Evolutionary conservation across 805 yeast species (phyloP).

Genomic region (Kregervanrija fluxuum): DNA sequence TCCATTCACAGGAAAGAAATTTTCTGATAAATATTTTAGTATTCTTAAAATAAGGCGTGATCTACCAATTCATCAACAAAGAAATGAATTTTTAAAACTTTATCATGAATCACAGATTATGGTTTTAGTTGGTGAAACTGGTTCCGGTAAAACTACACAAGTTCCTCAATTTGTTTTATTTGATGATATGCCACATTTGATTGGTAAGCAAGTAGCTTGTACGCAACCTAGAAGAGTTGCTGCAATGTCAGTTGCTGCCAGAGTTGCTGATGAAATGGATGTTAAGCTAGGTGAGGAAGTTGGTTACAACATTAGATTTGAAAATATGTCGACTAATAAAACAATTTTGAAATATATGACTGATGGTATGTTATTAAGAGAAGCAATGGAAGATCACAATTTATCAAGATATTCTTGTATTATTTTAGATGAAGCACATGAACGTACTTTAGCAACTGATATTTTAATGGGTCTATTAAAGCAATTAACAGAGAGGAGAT

Average conservation of each 20-base stretch:
- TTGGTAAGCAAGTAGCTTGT: constrained; percentile 85
- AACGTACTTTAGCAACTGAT: constrained; percentile 94
- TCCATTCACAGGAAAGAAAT: constrained; percentile 70
- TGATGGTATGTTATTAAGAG: constrained; percentile 96
- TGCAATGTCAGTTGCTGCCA: constrained; percentile 95
- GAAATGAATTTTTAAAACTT: constrained; percentile 77
- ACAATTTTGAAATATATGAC: constrained; percentile 94
- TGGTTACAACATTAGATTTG: constrained; percentile 92
- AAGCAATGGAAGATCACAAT: constrained; percentile 94
- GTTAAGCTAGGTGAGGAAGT: constrained; percentile 89
- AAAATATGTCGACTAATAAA: constrained; percentile 72
- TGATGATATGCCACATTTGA: constrained; percentile 87
- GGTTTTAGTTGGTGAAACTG: constrained; percentile 99
- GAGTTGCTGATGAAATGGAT: constrained; percentile 98
- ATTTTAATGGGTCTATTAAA: constrained; percentile 91
- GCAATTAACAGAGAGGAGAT: constrained; percentile 70
- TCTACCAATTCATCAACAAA: constrained; percentile 89
- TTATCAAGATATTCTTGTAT: constrained; percentile 78
- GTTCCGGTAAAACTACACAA: constrained; percentile 98
- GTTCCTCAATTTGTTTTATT: constrained; percentile 92
- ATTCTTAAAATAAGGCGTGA: constrained; percentile 76
- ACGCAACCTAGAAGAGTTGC: constrained; percentile 98
- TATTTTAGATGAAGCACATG: constrained; percentile 96
- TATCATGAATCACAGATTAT: constrained; percentile 87
- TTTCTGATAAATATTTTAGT: constrained; percentile 62